Percentiles rank a stretch among this genome's conserved stretches.
phyloP scores from a whole-genome alignment of 352 stramenopile species.

The Phytophthora sojae region DNA sequence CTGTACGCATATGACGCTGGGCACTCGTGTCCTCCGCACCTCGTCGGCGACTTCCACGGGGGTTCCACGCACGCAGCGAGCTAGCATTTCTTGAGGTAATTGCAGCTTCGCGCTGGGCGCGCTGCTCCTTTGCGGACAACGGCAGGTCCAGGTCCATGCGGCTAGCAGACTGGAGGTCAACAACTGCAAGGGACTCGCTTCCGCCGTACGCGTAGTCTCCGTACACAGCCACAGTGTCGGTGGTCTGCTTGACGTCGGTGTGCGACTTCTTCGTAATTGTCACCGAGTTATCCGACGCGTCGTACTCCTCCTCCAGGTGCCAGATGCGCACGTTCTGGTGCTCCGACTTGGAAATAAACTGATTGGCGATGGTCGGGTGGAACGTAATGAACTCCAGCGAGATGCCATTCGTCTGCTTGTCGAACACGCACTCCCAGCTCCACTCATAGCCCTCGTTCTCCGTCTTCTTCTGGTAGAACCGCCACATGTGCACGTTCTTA shows the following conservation, averaged over 20 bases:
- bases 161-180: constrained; percentile 62
- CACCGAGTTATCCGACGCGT: constrained; percentile 38
- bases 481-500: constrained; percentile 90
- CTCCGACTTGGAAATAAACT: constrained; percentile 88
- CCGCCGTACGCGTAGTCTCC: constrained; percentile 82
- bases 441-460: constrained; percentile 37
- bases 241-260: constrained; percentile 75
- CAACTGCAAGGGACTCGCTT: constrained; percentile 66
- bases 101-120: constrained; percentile 45
- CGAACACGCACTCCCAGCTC: constrained; percentile 88
- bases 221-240: constrained; percentile 71
- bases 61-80: constrained; percentile 53
- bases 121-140: constrained; percentile 68
- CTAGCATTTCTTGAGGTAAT: constrained; percentile 42
- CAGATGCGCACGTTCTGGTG: constrained; percentile 88
- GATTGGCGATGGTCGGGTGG: constrained; percentile 55
- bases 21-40: constrained; percentile 54
- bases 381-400: constrained; percentile 85
- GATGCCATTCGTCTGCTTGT: constrained; percentile 89
- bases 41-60: constrained; percentile 49
- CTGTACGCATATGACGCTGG: constrained; percentile 75
- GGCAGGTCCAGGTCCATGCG: constrained; percentile 81
- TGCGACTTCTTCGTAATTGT: constrained; percentile 77
- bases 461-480: constrained; percentile 65
- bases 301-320: constrained; percentile 70